Conservation (phyloP, 768 basidiomycete species). For the Jaapia argillacea region DNA sequence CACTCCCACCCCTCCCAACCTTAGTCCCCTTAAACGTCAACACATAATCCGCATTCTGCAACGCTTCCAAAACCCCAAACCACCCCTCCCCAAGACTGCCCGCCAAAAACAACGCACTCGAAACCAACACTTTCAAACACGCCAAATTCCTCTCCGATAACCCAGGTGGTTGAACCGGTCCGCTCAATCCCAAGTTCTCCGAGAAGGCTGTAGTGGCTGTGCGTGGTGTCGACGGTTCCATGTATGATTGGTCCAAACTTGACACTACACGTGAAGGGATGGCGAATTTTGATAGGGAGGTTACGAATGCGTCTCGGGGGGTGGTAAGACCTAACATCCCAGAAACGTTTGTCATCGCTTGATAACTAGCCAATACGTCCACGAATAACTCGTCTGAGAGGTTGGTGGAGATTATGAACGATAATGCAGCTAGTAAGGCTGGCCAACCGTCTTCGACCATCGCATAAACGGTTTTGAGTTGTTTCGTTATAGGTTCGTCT, state of each 20-base stretch:
- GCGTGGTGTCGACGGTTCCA: constrained; percentile 49
- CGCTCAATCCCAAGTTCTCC: constrained; percentile 54
- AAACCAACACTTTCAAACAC: constrained; percentile 76
- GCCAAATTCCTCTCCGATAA: constrained; percentile 86
- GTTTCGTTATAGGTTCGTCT: constrained; percentile 41
- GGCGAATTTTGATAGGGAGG: constrained; percentile 80
- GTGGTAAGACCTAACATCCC: constrained; percentile 84
- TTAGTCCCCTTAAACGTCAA: constrained; percentile 49
- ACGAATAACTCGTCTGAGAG: constrained; percentile 89
- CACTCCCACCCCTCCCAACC: constrained; percentile 9
- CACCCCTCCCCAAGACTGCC: constrained; percentile 85
- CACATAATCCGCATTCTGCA: constrained; percentile 95
- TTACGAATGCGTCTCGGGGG: constrained; percentile 90
- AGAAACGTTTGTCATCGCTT: constrained; percentile 78
- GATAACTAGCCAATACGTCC: constrained; percentile 73
- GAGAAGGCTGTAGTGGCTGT: constrained; percentile 44
- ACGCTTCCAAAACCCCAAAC: constrained; percentile 82
- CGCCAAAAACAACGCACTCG: constrained; percentile 70
- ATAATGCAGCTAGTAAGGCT: constrained; percentile 80
- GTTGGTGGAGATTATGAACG: constrained; percentile 84
- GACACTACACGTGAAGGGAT: constrained; percentile 89
- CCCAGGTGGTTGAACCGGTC: constrained; percentile 49
- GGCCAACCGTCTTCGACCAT: constrained; percentile 92
- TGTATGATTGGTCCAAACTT: constrained; percentile 58
- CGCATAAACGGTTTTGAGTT: constrained; percentile 54